Percentiles rank a stretch among this genome's conserved stretches.
Conservation (phyloP, 2,329 filamentous ascomycete genomes). For the Dryadomyces quercivorus region DNA sequence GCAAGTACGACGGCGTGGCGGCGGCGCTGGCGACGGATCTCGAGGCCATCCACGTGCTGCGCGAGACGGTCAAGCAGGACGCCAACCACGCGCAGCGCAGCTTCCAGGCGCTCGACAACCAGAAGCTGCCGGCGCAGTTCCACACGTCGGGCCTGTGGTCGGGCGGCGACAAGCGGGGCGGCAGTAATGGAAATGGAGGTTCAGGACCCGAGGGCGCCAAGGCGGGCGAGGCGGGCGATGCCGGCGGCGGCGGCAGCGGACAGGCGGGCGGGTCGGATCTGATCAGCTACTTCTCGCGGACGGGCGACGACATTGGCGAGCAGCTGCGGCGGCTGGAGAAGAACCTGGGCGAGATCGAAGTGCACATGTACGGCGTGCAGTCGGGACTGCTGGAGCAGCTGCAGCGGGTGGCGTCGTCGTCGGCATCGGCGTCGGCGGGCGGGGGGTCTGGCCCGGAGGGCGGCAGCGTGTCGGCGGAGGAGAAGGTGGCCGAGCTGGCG, state of each 20-base stretch:
- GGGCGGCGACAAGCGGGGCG: constrained; percentile 16
- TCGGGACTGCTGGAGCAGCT: constrained; percentile 46
- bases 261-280: constrained; percentile 45
- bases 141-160: constrained; percentile 33
- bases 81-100: constrained; percentile 28
- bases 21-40: constrained; percentile 26
- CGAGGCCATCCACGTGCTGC: constrained; percentile 28
- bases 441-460: constrained; percentile 21
- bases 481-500: constrained; percentile 38
- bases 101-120: constrained; percentile 33
- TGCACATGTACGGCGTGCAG: constrained; percentile 52
- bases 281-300: constrained; percentile 50
- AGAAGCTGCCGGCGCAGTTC: constrained; percentile 35
- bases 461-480: constrained; percentile 20
- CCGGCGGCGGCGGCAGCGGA: constrained; percentile 20
- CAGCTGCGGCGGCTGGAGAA: constrained; percentile 45
- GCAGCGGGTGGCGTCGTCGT: constrained; percentile 29
- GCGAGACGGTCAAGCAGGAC: constrained; percentile 27
- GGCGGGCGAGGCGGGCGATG: constrained; percentile 23
- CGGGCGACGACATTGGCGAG: constrained; percentile 47
- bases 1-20: constrained; percentile 32
- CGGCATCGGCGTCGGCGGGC: constrained; percentile 12
- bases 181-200: constrained; percentile 24
- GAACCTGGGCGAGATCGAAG: constrained; percentile 52
- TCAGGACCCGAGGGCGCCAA: background rate